These are phyloP conservation scores for bread wheat (Triticum aestivum) DNA, from an alignment of 176 grass and related monocot genomes.

Conservation along the genomic window IWGSC_CS_RefSeq_v2.1 NC_057795.1:447635669-447636168, in stretches of 20 bases:
- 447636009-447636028: neutral
- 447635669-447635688: slow-evolving; percentile 23
- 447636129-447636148: neutral
- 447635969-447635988: neutral
- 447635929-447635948: neutral
- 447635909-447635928: slow-evolving; percentile 2
- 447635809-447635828: neutral
- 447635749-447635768: slow-evolving; percentile 50
- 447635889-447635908: neutral
- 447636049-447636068: neutral
- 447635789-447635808: slow-evolving; percentile 1
- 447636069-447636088: neutral
- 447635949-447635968: neutral
- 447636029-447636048: neutral
- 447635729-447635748: slow-evolving; percentile 53
- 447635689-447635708: slow-evolving; percentile 65
- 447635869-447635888: neutral
- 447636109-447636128: neutral
- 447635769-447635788: slow-evolving; percentile 9
- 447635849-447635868: slow-evolving; percentile 1
- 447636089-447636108: neutral
- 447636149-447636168: neutral
- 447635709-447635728: slow-evolving; percentile 48
- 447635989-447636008: neutral
- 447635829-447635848: neutral